These are phyloP conservation scores for Phytophthora kernoviae DNA, from an alignment of 352 stramenopile species.

Conservation along the genomic window DNA sequence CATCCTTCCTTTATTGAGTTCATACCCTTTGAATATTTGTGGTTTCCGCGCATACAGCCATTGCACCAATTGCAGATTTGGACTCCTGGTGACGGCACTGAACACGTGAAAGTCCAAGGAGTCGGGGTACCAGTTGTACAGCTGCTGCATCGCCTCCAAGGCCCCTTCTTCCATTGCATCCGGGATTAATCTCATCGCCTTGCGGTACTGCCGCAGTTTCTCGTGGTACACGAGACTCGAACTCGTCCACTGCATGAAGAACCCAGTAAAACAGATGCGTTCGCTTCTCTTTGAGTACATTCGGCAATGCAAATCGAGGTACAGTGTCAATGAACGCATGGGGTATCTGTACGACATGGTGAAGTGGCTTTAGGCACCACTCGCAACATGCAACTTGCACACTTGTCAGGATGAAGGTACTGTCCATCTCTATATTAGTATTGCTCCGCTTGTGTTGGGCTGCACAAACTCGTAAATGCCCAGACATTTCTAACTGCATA, in stretches of 20 bases:
- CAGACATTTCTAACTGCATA: no score
- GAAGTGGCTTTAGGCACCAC: not conserved
- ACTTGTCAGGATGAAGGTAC: constrained; percentile 1
- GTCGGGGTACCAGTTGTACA: constrained; percentile 2
- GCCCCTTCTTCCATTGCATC: constrained; percentile 5
- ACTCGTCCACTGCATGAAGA: constrained; percentile 10
- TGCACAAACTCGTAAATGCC: no score
- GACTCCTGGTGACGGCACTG: not conserved
- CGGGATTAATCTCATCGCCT: constrained; percentile 6
- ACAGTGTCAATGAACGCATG: constrained; percentile 1
- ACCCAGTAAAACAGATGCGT: constrained; percentile 1
- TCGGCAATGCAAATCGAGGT: not conserved
- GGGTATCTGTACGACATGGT: constrained; percentile 1
- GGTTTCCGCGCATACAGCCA: not conserved
- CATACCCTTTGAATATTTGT: constrained; percentile 1
- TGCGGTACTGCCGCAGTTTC: not conserved
- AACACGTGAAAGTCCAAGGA: not conserved
- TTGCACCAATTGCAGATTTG: no score
- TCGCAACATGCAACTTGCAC: constrained; percentile 6
- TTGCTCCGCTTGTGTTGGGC: not conserved
- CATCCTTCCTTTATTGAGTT: not conserved
- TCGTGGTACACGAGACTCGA: constrained; percentile 9
- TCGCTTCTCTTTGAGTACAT: constrained; percentile 3
- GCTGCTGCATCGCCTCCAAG: constrained; percentile 6
- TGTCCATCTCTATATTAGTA: not conserved